Base-by-base conservation (phyloP, 2,329 filamentous ascomycete species). In the Lasiodiplodia citricola region DNA sequence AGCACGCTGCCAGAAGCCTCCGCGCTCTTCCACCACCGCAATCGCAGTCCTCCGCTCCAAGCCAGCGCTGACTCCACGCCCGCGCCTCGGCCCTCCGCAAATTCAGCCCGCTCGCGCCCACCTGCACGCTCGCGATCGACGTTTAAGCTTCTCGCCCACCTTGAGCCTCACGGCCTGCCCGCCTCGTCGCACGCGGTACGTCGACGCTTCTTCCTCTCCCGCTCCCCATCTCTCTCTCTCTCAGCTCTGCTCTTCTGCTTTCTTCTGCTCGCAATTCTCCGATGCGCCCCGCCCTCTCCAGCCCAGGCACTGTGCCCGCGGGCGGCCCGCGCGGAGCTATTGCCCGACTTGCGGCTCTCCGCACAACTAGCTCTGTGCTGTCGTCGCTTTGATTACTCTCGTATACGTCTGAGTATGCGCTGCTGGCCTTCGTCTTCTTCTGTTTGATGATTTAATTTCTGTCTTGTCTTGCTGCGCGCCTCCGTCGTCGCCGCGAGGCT, bases 131-230 rank as follows among this genome's bases (percentile, higher is more conserved):
- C 56, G 56, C 56, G 66, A 68, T 68, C 66, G 56, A 52, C 66
- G 66, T 60, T 68, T 68, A 68, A 68, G 66, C 66, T 68, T 67
- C 66, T 28, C 28, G 44, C 66, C 55, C 66, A 41, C 50, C 28
- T 68, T 68, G 66, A 68, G 66, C 66, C 66, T 68, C 66, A 68
- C 66, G 44, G n/a, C 56, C 56, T 21, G 31, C 65, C 38, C 7
- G 63, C 65, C 52, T 52, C 41, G 66, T 68, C 31, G 55, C 66
- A 68, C 66, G 66, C 66, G 66, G 66, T 68, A 62, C 56, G 66
- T 68, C 37, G 44, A 37, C 31, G 37, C 41, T 50, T 13, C 38
- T 62, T 21, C 44, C 56, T 11, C 35, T 41, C n/a, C 62, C 35
- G 1, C n/a, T 21, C n/a, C 44, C 25, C 50, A 38, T 18, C 52